Conservation (phyloP, 2,329 filamentous ascomycete species). For the Tetracladium maxilliforme region DNA sequence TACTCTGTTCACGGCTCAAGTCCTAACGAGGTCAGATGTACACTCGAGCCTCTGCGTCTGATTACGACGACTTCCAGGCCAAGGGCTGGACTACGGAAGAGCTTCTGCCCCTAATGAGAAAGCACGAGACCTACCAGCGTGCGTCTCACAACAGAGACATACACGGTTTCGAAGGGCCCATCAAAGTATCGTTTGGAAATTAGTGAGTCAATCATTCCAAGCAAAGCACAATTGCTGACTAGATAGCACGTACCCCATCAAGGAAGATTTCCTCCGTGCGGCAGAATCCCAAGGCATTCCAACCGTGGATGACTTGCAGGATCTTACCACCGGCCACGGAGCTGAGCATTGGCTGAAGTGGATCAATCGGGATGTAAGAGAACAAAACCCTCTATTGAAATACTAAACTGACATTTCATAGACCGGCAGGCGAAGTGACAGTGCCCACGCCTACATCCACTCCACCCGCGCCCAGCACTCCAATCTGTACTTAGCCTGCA, state of each 20-base stretch:
- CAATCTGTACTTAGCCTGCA: slow-evolving; percentile 59
- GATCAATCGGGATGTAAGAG: slow-evolving; percentile 53
- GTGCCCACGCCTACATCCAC: slow-evolving; percentile 66
- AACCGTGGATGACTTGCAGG: slow-evolving; percentile 62
- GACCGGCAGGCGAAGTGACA: slow-evolving; percentile 60
- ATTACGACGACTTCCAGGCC: slow-evolving; percentile 67
- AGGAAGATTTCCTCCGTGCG: slow-evolving; percentile 65
- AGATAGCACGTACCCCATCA: slow-evolving; percentile 56
- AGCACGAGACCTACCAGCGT: slow-evolving; percentile 66
- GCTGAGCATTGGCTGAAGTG: slow-evolving; percentile 78
- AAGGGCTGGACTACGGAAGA: slow-evolving; percentile 71
- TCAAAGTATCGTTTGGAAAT: slow-evolving; percentile 59
- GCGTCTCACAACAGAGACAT: slow-evolving; percentile 48
- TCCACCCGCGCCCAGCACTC: slow-evolving; percentile 54
- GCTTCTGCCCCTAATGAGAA: slow-evolving; percentile 62
- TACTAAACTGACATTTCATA: slow-evolving; percentile 10
- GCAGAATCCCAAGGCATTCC: slow-evolving; percentile 62
- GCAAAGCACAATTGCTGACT: slow-evolving; percentile 9
- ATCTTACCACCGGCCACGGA: slow-evolving; percentile 50
- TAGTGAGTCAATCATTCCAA: slow-evolving; percentile 2
- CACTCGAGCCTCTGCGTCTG: slow-evolving; percentile 54
- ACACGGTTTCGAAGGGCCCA: slow-evolving; percentile 67
- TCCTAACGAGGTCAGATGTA: slow-evolving; percentile 42
- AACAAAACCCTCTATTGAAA: neutral
- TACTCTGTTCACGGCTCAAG: no score